These are phyloP conservation scores for Ustilago vetiveriae DNA, from an alignment of 1,284 basidiomycete species.

Conservation along the genomic window DNA sequence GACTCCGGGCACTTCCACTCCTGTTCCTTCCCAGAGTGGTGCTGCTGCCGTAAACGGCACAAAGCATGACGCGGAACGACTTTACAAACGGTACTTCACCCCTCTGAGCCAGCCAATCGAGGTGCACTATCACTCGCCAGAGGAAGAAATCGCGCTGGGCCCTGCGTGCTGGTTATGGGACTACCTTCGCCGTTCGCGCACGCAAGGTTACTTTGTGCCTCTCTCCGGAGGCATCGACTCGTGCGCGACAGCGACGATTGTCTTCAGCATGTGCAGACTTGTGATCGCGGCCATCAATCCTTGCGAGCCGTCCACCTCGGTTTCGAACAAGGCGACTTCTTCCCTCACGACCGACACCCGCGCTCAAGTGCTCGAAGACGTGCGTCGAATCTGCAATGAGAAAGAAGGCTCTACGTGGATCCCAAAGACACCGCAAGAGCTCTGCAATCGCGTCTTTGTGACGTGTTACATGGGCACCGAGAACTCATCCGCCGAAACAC, in stretches of 20 bases:
- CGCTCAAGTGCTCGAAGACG: slow-evolving; percentile 87
- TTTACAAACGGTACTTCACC: slow-evolving; percentile 35
- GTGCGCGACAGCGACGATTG: slow-evolving; percentile 93
- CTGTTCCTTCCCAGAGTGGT: not conserved
- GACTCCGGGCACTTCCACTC: slow-evolving; percentile 35
- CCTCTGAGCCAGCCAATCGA: slow-evolving; percentile 67
- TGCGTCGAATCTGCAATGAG: slow-evolving; percentile 86
- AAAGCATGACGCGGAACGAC: slow-evolving; percentile 14
- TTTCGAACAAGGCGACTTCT: not conserved
- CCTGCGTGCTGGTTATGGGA: slow-evolving; percentile 99
- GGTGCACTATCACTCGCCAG: slow-evolving; percentile 83
- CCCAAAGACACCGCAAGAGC: slow-evolving; percentile 85
- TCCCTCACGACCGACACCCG: slow-evolving; percentile 70
- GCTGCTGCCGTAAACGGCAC: not conserved
- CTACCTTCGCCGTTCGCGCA: slow-evolving; percentile 90
- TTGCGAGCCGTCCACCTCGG: not conserved
- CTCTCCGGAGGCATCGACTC: slow-evolving; percentile 98
- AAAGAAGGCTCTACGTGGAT: slow-evolving; percentile 80
- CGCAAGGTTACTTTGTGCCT: slow-evolving; percentile 94
- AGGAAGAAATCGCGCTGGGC: slow-evolving; percentile 98
- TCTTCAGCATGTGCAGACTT: slow-evolving; percentile 93
- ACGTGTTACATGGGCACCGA: slow-evolving; percentile 99
- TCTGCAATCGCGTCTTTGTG: slow-evolving; percentile 87
- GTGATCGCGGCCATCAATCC: slow-evolving; percentile 75
- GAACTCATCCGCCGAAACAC: slow-evolving; percentile 88